Evolutionary conservation across 192 early-diverging fungal species (phyloP), one percentile per base, ranked within the genome.

Genomic region (Neocallimastix lanati): DNA sequence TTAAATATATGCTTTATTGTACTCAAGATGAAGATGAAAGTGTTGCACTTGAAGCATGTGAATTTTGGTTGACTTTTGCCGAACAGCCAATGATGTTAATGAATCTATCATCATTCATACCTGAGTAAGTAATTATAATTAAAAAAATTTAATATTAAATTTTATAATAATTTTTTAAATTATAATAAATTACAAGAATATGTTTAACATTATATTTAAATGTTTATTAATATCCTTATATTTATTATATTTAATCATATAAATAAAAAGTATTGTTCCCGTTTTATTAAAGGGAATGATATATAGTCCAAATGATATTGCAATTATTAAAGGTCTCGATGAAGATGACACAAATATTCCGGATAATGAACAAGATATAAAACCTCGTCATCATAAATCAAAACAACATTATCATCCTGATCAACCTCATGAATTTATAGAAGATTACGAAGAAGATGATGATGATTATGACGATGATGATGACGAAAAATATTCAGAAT

Each of bases 41-140:
- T 33, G 90, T 98, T 77, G 97, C 97, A n/a, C 87, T 97, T 80
- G 98, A 98, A 85, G 97, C 97, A 14, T 96, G 95, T 84, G 98
- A 99, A 86, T 99, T 99, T 85, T 99, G 97, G 97, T 84, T 97
- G 36, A 92, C 93, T 50, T 95, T 98, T 88, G 95, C 94, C 78
- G 98, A 99, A 85, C 95, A 96, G 81, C 92, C 94, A 76, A 89
- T 89, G 29, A 81, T 96, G 80, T 86, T 88, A 77, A 93, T 86
- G 76, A 77, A 88, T 78, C 78, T 91, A 67, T 84, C 86, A 77
- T 84, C 84, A 0, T 82, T 29, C n/a, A 82, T 29, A 82, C 29
- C 77, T 33, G 76, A 28, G 40, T 58, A 28, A 29, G 1, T 27
- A 81, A 81, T 9, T 13, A 16, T 81, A 76, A n/a, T n/a, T n/a